Evolutionary conservation across 768 basidiomycete genomes (phyloP), one percentile per base, ranked within the genome.

Genomic region (Trametes cinnabarina): DNA sequence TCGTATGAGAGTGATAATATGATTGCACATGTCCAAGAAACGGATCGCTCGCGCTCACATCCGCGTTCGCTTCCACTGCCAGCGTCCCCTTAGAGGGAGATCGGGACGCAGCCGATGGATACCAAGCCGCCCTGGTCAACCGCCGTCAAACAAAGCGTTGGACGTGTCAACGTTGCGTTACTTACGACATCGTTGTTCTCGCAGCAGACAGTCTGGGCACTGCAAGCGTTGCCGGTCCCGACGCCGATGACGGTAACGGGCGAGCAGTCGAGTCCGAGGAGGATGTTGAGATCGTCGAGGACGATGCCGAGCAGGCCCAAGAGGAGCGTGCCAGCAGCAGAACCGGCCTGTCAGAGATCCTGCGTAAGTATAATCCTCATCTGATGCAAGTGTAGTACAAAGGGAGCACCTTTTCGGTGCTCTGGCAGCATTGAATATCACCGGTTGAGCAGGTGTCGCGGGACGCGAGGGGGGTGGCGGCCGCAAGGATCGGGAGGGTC

Each of bases 81-180:
- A 20, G 23, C 20, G 4, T 32, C 1, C 49, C 22, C 28, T 32
- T 50, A 62, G 40, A 62, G 61, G 19, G 28, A 19, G 28, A 62
- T 34, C 32, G 61, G 61, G 25, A 57, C 35, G 39, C 63, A 65
- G 49, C 63, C 63, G 32, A 62, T 50, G 47, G 54, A 59, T 47
- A 62, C 30, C 19, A 62, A 30, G 44, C 60, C 55, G 7, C 63
- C 60, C 63, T 65, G 37, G 25, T 30, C 3, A 26, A 14, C 11
- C 8, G 32, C 22, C 15, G 23, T 47, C 9, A 20, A 25, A 4
- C 3, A n/a, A 11, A 8, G 34, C n/a, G 4, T 20, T 17, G 6
- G 25, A 14, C 4, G 15, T 15, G 23, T 44, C 4, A 4, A 12
- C 22, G 35, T 25, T 40, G 23, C n/a, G 12, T 2, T 7, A 49